Evolutionary conservation across 192 early-diverging fungal species (phyloP).

Genomic region (Podila verticillata): DNA sequence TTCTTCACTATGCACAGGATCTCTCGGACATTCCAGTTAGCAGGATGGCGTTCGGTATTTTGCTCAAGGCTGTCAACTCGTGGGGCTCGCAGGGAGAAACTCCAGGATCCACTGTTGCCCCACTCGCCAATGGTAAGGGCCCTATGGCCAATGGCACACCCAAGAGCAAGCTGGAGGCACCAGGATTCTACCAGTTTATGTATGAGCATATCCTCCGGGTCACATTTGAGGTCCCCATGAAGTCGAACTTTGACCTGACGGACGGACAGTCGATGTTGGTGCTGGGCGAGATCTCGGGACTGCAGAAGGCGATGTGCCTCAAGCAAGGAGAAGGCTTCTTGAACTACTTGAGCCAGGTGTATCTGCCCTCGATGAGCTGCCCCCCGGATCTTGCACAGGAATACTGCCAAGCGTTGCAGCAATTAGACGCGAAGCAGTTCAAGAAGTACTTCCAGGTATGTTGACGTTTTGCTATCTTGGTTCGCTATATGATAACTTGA

Average conservation of each 20-base stretch:
- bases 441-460: constrained; percentile 79
- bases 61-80: constrained; percentile 70
- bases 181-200: constrained; percentile 80
- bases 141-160: constrained; percentile 4
- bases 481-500: not conserved
- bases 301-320: constrained; percentile 62
- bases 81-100: constrained; percentile 63
- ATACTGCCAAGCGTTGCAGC: constrained; percentile 79
- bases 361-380: constrained; percentile 74
- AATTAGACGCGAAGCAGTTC: constrained; percentile 71
- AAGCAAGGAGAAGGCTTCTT: constrained; percentile 69
- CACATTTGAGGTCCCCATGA: constrained; percentile 86
- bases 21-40: constrained; percentile 67
- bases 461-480: not conserved
- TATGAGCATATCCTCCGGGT: constrained; percentile 76
- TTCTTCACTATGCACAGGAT: constrained; percentile 73
- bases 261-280: constrained; percentile 83
- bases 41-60: constrained; percentile 74
- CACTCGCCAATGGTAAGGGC: constrained; percentile 17
- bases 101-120: constrained; percentile 1
- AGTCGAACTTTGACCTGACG: constrained; percentile 70
- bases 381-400: constrained; percentile 69
- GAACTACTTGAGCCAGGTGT: constrained; percentile 67
- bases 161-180: constrained; percentile 49
- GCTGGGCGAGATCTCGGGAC: constrained; percentile 64